phyloP scores from a whole-genome alignment of 2,329 filamentous ascomycete genomes.

The Xylaria sp. region DNA sequence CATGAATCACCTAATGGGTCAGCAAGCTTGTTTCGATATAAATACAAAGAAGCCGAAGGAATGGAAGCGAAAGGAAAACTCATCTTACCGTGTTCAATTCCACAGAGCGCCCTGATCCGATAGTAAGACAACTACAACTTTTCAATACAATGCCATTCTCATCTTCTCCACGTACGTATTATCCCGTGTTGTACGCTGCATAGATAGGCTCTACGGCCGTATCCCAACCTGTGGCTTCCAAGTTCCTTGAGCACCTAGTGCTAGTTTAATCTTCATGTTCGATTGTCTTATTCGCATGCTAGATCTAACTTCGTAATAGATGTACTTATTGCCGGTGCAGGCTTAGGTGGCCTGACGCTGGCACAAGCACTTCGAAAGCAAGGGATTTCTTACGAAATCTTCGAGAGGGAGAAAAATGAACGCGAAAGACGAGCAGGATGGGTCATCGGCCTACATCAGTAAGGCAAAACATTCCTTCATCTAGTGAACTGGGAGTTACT shows the following conservation, averaged over 20 bases:
- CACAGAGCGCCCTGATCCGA: not conserved
- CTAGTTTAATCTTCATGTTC: not conserved
- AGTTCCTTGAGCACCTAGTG: too few relatives aligned
- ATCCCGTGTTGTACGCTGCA: not conserved
- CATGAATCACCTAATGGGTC: not conserved
- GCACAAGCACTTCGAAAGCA: constrained; percentile 43
- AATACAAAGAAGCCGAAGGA: not conserved
- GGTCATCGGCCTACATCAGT: constrained; percentile 43
- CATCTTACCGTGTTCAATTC: not conserved
- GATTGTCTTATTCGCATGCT: not conserved
- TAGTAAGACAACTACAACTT: not conserved
- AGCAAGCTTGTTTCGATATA: constrained; percentile 2
- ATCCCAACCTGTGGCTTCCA: not conserved
- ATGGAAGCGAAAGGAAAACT: too few relatives aligned
- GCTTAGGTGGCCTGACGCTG: constrained; percentile 40
- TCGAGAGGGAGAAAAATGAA: constrained; percentile 40
- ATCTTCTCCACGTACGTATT: constrained; percentile 31
- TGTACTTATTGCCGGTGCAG: constrained; percentile 42
- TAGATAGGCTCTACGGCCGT: not conserved
- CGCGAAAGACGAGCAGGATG: constrained; percentile 40
- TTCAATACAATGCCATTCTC: constrained; percentile 21
- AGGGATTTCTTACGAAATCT: constrained; percentile 43
- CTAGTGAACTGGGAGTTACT: not conserved
- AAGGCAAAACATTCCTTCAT: constrained; percentile 2
- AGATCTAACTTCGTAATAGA: constrained; percentile 17